Percentiles rank a stretch among this genome's conserved stretches.
Conservation (phyloP, 805 yeast species). For the Lipomyces mesembrius region DNA sequence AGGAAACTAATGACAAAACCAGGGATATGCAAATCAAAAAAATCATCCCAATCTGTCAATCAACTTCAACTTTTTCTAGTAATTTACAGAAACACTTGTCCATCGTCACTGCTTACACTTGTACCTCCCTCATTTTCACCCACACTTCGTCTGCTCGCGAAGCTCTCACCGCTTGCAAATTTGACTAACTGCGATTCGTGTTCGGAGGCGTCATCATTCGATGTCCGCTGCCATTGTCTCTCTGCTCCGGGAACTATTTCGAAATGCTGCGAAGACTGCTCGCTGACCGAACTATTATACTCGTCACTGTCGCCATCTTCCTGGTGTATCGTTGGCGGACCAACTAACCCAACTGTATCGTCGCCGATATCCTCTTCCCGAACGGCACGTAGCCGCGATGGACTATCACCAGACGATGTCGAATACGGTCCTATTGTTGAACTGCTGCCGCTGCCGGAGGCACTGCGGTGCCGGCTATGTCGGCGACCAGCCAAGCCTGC, state of each 20-base stretch:
- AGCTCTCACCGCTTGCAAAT: conserved; percentile 32
- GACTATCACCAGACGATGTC: conserved; percentile 19
- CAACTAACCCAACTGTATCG: conserved; percentile 19
- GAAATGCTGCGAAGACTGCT: conserved; percentile 24
- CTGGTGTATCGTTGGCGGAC: conserved; percentile 19
- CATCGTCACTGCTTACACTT: conserved; percentile 26
- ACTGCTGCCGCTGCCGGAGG: conserved; percentile 18
- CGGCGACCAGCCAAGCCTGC: conserved; percentile 21
- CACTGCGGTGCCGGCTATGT: conserved; percentile 4
- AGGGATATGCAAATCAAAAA: not conserved
- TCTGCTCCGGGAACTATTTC: conserved; percentile 31
- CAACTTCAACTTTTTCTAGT: not conserved
- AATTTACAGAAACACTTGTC: conserved; percentile 28
- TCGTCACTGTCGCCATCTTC: conserved; percentile 3
- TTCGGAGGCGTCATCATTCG: conserved; percentile 9
- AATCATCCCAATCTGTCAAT: not conserved
- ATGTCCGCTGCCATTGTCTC: conserved; percentile 24
- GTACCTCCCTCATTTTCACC: not conserved
- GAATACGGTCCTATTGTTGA: conserved; percentile 32
- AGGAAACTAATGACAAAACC: conserved; percentile 5
- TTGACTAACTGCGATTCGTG: conserved; percentile 31
- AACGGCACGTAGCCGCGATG: conserved; percentile 19
- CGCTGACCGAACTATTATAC: not conserved
- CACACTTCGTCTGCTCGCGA: conserved; percentile 31
- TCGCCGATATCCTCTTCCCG: conserved; percentile 35